Evolutionary conservation across 306 rosid species (phyloP).

Genomic region (Cicer chorassanicum): DNA sequence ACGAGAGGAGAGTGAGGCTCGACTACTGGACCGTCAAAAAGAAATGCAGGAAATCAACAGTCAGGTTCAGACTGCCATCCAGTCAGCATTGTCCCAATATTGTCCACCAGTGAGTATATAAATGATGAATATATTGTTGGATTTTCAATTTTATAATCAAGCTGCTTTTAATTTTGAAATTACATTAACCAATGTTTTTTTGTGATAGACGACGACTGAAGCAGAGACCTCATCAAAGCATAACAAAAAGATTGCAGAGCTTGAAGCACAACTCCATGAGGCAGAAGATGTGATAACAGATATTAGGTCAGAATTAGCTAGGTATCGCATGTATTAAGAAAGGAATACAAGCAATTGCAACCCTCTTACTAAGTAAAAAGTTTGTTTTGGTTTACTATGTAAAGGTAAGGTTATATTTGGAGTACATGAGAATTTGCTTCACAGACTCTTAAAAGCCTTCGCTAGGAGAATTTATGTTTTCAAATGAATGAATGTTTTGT

Average conservation of each 20-base stretch:
- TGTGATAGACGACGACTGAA: conserved; percentile 29
- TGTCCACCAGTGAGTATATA: conserved; percentile 44
- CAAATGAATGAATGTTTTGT: neutral
- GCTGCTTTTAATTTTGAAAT: conserved; percentile 7
- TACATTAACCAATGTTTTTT: conserved; percentile 3
- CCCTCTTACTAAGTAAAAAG: neutral
- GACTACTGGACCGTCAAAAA: conserved; percentile 43
- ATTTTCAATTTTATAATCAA: conserved; percentile 23
- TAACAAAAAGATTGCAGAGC: conserved; percentile 37
- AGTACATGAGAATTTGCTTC: neutral
- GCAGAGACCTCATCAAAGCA: conserved; percentile 20
- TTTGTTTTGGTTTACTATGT: neutral
- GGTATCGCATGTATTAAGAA: conserved; percentile 32
- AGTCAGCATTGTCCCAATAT: conserved; percentile 48
- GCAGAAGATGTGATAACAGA: conserved; percentile 54
- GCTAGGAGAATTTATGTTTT: neutral
- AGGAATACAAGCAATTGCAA: neutral
- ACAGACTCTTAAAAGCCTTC: neutral
- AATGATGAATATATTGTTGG: conserved; percentile 14
- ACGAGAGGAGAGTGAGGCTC: conserved; percentile 42
- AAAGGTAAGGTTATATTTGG: neutral
- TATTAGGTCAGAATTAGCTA: conserved; percentile 41
- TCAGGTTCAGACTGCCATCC: conserved; percentile 53
- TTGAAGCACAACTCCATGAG: conserved; percentile 49
- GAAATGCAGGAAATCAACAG: conserved; percentile 46